phyloP scores from a whole-genome alignment of 1,284 basidiomycete species.

The Apiotrichum brassicae region DNA sequence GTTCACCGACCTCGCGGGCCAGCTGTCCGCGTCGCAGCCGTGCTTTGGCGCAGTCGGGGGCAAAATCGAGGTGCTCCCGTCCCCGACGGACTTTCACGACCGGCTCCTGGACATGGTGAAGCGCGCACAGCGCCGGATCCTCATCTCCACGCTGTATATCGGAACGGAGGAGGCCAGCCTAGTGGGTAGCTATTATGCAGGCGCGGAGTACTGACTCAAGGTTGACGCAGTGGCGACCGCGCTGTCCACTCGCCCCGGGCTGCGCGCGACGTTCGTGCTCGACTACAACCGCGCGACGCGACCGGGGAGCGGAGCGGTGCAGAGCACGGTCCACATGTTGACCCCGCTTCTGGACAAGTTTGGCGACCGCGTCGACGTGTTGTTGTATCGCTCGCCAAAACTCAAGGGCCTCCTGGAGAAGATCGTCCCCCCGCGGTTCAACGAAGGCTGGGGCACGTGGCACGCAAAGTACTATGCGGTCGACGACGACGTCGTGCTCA shows the following conservation, averaged over 20 bases:
- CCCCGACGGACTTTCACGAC: slow-evolving; percentile 48
- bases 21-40: slow-evolving; percentile 38
- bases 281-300: slow-evolving; percentile 91
- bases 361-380: slow-evolving; percentile 67
- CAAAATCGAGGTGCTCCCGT: slow-evolving; percentile 42
- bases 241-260: slow-evolving; percentile 55
- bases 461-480: slow-evolving; percentile 94
- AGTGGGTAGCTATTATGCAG: slow-evolving; percentile 37
- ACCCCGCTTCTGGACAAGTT: slow-evolving; percentile 65
- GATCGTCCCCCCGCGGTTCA: slow-evolving; percentile 82
- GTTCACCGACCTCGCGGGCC: slow-evolving; percentile 25
- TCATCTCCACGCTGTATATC: slow-evolving; percentile 80
- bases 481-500: slow-evolving; percentile 87
- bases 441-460: slow-evolving; percentile 98
- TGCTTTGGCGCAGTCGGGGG: slow-evolving; percentile 40
- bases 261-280: slow-evolving; percentile 69
- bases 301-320: slow-evolving; percentile 52
- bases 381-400: slow-evolving; percentile 79
- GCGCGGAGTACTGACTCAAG: slow-evolving; percentile 48
- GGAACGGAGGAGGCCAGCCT: slow-evolving; percentile 63
- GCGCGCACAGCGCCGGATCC: slow-evolving; percentile 65
- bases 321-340: slow-evolving; percentile 65
- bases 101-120: slow-evolving; percentile 58
- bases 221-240: slow-evolving; percentile 60
- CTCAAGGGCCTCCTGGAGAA: slow-evolving; percentile 66